Percentiles rank a stretch among this genome's conserved stretches.
Conservation (phyloP, 1,284 basidiomycete species). For the Cryptococcus wingfieldii region DNA sequence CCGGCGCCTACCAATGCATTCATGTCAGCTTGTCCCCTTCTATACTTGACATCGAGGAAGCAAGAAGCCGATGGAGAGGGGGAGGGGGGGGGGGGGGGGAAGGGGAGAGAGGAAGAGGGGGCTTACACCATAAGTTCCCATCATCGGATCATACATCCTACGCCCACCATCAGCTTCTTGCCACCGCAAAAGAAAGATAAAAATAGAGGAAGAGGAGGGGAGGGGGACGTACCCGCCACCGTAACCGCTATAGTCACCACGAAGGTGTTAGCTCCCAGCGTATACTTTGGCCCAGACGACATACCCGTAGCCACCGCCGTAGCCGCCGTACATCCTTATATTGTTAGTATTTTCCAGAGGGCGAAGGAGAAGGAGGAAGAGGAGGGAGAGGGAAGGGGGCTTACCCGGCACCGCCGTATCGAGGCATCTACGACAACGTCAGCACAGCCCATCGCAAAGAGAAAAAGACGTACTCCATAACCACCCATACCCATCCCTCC, state of each 20-base stretch:
- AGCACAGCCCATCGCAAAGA: background rate
- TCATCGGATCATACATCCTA: slow-evolving; percentile 31
- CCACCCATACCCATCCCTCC: slow-evolving; percentile 15
- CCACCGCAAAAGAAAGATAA: background rate
- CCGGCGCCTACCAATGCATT: slow-evolving; percentile 35
- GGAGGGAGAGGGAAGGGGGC: background rate
- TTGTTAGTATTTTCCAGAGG: background rate
- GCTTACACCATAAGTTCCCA: slow-evolving; percentile 35
- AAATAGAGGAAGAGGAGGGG: background rate
- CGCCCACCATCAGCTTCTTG: background rate
- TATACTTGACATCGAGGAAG: no score
- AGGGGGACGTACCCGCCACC: slow-evolving; percentile 6
- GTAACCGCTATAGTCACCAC: slow-evolving; percentile 4
- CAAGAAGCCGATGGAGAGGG: background rate
- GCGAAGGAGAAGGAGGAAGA: background rate
- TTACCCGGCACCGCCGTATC: slow-evolving; percentile 20
- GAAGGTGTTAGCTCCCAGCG: background rate
- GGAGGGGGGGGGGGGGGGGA: background rate
- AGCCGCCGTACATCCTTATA: slow-evolving; percentile 16
- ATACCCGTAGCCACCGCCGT: slow-evolving; percentile 17
- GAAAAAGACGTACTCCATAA: slow-evolving; percentile 19
- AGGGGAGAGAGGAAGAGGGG: background rate
- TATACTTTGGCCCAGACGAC: background rate
- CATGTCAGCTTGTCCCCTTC: background rate
- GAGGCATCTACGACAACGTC: slow-evolving; percentile 19